Base-by-base conservation (phyloP, 192 early-diverging fungal genomes). In the Geranomyces variabilis region DNA sequence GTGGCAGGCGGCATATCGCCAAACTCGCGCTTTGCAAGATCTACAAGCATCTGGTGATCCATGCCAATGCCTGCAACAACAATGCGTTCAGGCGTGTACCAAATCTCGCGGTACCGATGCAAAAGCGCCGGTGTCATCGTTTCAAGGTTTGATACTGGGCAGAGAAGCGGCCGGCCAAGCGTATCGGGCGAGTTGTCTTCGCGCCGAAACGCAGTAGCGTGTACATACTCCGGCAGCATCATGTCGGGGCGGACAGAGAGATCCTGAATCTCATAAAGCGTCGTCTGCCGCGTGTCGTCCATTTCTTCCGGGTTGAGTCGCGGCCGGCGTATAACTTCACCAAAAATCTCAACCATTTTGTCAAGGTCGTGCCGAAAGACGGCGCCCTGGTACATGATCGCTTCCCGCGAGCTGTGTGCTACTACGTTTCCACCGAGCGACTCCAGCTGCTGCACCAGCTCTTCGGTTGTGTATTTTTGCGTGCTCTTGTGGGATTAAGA, bases 341-440 rank as follows among this genome's bases (percentile, higher is more conserved):
- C 86, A 69, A 97, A 86, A 24, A 95, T 79, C 15, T 83, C 66
- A 43, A 96, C 55, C n/a, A 93, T 87, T 21, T 86, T 80, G 0
- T 80, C 75, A 24, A 95, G 70, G 78, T 96, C 94, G 69, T 93
- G 87, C 4, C 84, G 87, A 73, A 99, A 94, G 26, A 99, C 89
- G 7, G 93, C 89, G 7, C 92, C 90, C 75, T 96, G 95, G 76
- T 97, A 99, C 89, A 95, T 93, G 79, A 99, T 94, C 60, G 91
- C 85, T 75, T 99, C 97, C 33, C 95, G 89, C 24, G 93, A 91
- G 53, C 90, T 90, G 21, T 94, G 92, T 66, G 94, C 91, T 83
- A 92, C 89, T 17, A 97, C 86, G 56, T 94, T 95, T 19, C 94
- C 94, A 14, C 97, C 95, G 19, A 97, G 80, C 41, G 88, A 85